phyloP scores from a whole-genome alignment of 2,329 filamentous ascomycete genomes.

The Fusarium circinatum region DNA sequence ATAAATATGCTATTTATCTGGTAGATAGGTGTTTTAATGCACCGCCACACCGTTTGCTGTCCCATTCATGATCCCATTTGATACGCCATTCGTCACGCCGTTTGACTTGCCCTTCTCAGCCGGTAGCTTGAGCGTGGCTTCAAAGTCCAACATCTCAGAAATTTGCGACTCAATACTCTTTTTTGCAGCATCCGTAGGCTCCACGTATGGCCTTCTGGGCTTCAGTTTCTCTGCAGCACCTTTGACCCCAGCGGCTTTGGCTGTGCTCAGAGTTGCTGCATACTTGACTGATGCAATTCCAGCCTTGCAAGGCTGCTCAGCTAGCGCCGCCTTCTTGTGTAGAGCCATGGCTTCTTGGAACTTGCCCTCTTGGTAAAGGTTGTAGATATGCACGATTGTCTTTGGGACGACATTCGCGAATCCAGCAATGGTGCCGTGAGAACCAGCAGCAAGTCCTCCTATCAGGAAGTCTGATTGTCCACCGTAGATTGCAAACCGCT shows the following conservation, averaged over 20 bases:
- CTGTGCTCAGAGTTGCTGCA: constrained; percentile 70
- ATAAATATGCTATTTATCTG: fast-evolving
- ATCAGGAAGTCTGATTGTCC: constrained; percentile 79
- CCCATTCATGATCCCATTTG: neutral
- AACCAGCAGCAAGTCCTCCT: constrained; percentile 67
- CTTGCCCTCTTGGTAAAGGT: constrained; percentile 67
- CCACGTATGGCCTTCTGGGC: constrained; percentile 70
- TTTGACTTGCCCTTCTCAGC: neutral
- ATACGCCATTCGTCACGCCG: neutral
- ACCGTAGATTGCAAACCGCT: constrained; percentile 73
- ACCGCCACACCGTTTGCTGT: neutral
- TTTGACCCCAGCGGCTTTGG: constrained; percentile 67
- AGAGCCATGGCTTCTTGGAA: constrained; percentile 67
- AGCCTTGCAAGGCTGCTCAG: constrained; percentile 72
- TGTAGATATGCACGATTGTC: constrained; percentile 67
- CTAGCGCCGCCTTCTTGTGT: constrained; percentile 70
- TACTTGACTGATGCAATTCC: constrained; percentile 76
- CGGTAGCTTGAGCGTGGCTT: constrained; percentile 33
- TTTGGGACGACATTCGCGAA: constrained; percentile 71
- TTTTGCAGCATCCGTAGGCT: constrained; percentile 56
- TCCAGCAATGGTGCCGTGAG: constrained; percentile 69
- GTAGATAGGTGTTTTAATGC: neutral
- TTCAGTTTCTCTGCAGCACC: constrained; percentile 66
- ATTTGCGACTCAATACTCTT: constrained; percentile 53
- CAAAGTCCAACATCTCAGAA: constrained; percentile 55